These are phyloP conservation scores for Aspergillus calidoustus DNA, from an alignment of 2,329 filamentous ascomycete genomes.

Conservation along the genomic window DNA sequence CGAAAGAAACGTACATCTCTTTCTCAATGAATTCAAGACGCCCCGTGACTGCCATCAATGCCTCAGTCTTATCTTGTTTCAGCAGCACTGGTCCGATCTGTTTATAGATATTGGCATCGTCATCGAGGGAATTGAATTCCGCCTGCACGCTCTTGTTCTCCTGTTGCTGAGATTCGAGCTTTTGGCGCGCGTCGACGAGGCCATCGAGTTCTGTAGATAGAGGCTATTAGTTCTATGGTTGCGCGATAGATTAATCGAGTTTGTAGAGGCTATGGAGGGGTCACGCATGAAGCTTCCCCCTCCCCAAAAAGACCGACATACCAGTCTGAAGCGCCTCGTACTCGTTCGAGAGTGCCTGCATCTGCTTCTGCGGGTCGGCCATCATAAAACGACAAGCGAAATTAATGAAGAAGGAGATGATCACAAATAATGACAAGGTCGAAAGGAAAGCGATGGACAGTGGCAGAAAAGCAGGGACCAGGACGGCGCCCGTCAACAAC, in stretches of 20 bases:
- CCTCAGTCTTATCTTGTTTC: conserved; percentile 92
- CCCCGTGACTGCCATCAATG: conserved; percentile 86
- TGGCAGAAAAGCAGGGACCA: conserved; percentile 24
- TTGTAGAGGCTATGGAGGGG: background rate
- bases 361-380: conserved; percentile 73
- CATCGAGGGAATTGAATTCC: conserved; percentile 81
- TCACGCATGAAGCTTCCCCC: background rate
- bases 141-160: conserved; percentile 89
- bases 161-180: conserved; percentile 87
- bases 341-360: conserved; percentile 84
- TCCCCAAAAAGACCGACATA: conserved; percentile 40
- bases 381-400: conserved; percentile 48
- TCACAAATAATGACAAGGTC: conserved; percentile 26
- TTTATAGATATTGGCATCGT: conserved; percentile 93
- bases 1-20: conserved; percentile 72
- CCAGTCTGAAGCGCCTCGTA: conserved; percentile 87
- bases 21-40: conserved; percentile 90
- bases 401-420: conserved; percentile 20
- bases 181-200: conserved; percentile 79
- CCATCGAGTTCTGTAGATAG: conserved; percentile 72
- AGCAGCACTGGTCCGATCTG: conserved; percentile 88
- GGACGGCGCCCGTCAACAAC: conserved; percentile 24
- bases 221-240: background rate
- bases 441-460: conserved; percentile 25
- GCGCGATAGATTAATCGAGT: background rate